These are phyloP conservation scores for Suhomyces xylopsoci DNA, from an alignment of 805 yeast species.

Conservation along the genomic window DNA sequence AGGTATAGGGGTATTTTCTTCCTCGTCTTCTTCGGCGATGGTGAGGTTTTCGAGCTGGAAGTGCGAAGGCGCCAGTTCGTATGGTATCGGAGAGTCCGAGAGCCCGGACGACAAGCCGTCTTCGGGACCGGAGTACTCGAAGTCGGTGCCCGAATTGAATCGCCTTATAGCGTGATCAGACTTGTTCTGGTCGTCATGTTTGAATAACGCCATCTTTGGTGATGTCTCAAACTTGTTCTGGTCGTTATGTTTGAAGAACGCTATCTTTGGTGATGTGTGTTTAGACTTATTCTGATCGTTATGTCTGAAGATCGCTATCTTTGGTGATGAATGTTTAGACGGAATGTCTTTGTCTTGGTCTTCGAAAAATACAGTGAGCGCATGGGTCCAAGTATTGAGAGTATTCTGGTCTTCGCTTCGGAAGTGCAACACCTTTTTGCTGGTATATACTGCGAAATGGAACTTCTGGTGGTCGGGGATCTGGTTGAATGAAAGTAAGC, in stretches of 20 bases:
- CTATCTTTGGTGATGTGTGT: no score
- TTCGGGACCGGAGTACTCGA: conserved; percentile 8
- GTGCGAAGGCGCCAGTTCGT: neutral
- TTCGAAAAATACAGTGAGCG: conserved; percentile 7
- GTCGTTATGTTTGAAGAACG: neutral
- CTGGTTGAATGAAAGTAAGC: conserved; percentile 16
- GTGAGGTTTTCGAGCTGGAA: neutral
- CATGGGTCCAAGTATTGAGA: conserved; percentile 16
- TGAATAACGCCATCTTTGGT: neutral
- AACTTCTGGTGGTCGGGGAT: conserved; percentile 13
- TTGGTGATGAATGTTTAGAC: neutral
- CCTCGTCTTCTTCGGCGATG: conserved; percentile 5
- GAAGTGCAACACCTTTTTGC: conserved; percentile 20
- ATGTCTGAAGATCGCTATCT: neutral
- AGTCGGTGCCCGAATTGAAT: neutral
- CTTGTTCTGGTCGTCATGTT: neutral
- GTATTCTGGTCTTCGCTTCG: conserved; percentile 9
- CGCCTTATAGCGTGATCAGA: neutral
- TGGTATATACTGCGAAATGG: conserved; percentile 24
- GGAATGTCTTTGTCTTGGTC: neutral
- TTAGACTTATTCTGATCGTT: neutral
- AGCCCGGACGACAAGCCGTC: conserved; percentile 9
- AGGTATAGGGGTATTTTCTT: neutral
- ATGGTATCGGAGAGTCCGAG: conserved; percentile 7
- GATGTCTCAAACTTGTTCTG: neutral